Evolutionary conservation across 78 protist species (phyloP).

Genomic region (Monosiga brevicollis): DNA sequence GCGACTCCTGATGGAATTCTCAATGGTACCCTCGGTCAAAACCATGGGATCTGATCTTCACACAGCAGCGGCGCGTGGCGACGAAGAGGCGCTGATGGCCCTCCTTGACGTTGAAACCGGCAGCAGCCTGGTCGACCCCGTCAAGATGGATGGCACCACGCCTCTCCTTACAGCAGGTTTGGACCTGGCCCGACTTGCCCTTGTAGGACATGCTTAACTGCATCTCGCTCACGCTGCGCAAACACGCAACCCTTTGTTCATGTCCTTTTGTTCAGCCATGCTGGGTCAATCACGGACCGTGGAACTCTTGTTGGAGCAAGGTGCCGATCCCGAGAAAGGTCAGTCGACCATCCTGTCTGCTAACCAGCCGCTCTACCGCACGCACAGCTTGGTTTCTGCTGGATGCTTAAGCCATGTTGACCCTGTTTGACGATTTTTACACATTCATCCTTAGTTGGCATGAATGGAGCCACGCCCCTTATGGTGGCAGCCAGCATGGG

Average conservation of each 20-base stretch:
- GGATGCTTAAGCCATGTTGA: too few species aligned
- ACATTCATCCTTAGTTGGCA: background rate
- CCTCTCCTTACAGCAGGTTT: background rate
- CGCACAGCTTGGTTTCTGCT: too few species aligned
- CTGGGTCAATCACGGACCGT: too few species aligned
- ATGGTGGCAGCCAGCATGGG: too few species aligned
- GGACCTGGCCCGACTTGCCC: background rate
- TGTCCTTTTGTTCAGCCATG: too few species aligned
- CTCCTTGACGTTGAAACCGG: background rate
- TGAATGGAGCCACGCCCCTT: too few species aligned
- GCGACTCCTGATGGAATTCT: background rate
- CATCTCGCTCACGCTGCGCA: background rate
- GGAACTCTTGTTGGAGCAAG: too few species aligned
- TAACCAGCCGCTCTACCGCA: too few species aligned
- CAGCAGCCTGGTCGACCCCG: background rate
- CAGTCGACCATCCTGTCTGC: too few species aligned
- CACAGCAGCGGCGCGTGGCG: background rate
- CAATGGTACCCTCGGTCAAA: background rate
- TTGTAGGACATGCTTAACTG: background rate
- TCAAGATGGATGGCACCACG: background rate
- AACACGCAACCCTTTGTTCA: background rate
- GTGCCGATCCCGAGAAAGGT: too few species aligned
- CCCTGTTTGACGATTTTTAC: too few species aligned
- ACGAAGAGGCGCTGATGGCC: background rate
- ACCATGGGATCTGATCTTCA: background rate